Base-by-base conservation (phyloP, 108 stramenopile genomes). In the Skeletonema menzelii region DNA sequence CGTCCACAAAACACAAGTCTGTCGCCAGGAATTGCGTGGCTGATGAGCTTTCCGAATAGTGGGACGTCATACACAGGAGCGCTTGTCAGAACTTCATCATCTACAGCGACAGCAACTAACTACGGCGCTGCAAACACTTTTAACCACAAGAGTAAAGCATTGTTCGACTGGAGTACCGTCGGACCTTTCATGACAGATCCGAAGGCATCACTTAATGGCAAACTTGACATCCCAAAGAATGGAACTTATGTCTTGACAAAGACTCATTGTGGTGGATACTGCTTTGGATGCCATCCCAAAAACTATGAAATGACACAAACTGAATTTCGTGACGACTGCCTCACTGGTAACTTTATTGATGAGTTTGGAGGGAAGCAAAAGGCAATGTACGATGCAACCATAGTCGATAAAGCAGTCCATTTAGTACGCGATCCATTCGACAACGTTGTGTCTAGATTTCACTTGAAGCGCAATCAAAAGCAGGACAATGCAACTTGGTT, bases 41-140 rank as follows among this genome's bases (percentile, higher is more conserved):
- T 87, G 26, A 86, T 87, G 74, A 79, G 83, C 38, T 90, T 76
- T 65, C 91, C 91, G 13, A 92, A 92, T 59, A 83, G 82, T 7
- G 91, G 91, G 14, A 92, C 91, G 15, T 86, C 88, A 13, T 92
- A 87, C 59, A 92, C 91, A 5, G 63, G 80, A 26, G 38, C 80
- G 15, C 49, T 91, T 1, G 83, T 91, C 12, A 49, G 84, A 34
- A 35, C 66, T 30, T 74, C 84, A 20, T 78, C 91, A 8, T 74
- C 72, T 1, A 63, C 73, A 19, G 82, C 73, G 15, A 86, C 85
- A n/a, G 91, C 86, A 0, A 85, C 85, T 10, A 91, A 91, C 59
- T 91, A 91, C 58, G 91, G 91, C 38, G 34, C 76, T 3, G 85
- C 86, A 4, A 63, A 57, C n/a, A 19, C 20, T 3, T 8, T 49